Base-by-base conservation (phyloP, 108 stramenopile species). In the Seminavis robusta region DNA sequence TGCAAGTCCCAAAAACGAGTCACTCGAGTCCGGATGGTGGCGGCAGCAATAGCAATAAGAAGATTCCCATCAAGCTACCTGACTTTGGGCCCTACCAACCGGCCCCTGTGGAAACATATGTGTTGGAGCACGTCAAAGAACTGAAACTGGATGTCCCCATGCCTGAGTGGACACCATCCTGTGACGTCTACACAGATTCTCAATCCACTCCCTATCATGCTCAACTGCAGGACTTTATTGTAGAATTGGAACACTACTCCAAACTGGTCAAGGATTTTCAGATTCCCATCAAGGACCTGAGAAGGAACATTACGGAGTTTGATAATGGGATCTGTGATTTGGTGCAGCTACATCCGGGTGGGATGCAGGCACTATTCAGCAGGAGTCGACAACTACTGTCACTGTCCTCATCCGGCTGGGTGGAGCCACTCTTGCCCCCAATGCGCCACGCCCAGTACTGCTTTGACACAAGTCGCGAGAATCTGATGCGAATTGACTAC, bases 381-480 rank as follows among this genome's bases (percentile, higher is more conserved):
- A n/a, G n/a, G n/a, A 56, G 56, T 53, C 20, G 43, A 36, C 52
- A 61, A 38, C 46, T 69, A 4, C 65, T 57, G 8, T n/a, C 19
- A 13, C 34, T 28, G 1, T 15, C 48, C 2, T 17, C 44, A 3
- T 33, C 49, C 2, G 76, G 76, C 1, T 77, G 34, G 33, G 21
- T 65, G 19, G 76, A 77, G 33, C 76, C 76, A 5, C 37, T 77
- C 28, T 30, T 65, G 8, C 64, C 76, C 25, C 69, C 76, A 5
- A 51, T 77, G 64, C 69, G 76, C 0, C 58, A 66, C 23, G 65
- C 63, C 9, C 9, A 24, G 8, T 60, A 71, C 45, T 70, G 69
- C 41, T 7, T 20, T 2, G 52, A 63, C 16, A 30, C 16, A 25
- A 19, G 17, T 11, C 43, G 30, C 4, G n/a, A 30, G 21, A 30